Evolutionary conservation across 1,139 yeast genomes (phyloP), one percentile per base, ranked within the genome.

Genomic region (Pichia kudriavzevii): DNA sequence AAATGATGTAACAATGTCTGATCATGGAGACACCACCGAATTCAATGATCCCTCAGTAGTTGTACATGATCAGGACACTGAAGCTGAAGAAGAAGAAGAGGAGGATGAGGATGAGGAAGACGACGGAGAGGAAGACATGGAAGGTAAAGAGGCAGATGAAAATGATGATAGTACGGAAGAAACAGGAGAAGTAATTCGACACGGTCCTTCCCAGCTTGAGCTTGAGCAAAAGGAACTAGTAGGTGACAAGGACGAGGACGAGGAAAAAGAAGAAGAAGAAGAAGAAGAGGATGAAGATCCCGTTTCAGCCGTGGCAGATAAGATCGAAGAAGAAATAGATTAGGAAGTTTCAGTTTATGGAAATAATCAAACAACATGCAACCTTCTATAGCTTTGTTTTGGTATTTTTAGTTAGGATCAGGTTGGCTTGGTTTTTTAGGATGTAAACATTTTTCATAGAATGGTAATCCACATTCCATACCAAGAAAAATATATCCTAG

Each of bases 401-500:
- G n/a, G n/a, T n/a, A n/a, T n/a, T n/a, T n/a, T n/a, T n/a, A n/a
- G n/a, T n/a, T n/a, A n/a, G n/a, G n/a, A n/a, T n/a, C n/a, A n/a
- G 53, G 55, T 30, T 50, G 54, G 5, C 31, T 28, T 7, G 57
- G 55, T 27, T 46, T 48, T 4, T 45, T 34, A 3, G 55, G 53
- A 35, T 53, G 56, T 13, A 51, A 14, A 34, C 62, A 58, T 30
- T 35, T 41, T 2, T 29, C 21, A 38, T 56, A 58, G 30, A 55
- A 56, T 1, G 77, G 77, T 36, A 63, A 64, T 7, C 79, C 79
- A 55, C 79, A 72, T 41, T 63, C 66, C 15, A 63, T 53, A 2
- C 75, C 78, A 13, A 69, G 43, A 17, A 69, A 35, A 22, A 72
- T 42, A 53, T 72, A 72, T 12, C 66, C 36, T 9, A 67, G 24